Evolutionary conservation across 495 filamentous ascomycete genomes (phyloP), one percentile per base, ranked within the genome.

Genomic region (Rhypophila decipiens): DNA sequence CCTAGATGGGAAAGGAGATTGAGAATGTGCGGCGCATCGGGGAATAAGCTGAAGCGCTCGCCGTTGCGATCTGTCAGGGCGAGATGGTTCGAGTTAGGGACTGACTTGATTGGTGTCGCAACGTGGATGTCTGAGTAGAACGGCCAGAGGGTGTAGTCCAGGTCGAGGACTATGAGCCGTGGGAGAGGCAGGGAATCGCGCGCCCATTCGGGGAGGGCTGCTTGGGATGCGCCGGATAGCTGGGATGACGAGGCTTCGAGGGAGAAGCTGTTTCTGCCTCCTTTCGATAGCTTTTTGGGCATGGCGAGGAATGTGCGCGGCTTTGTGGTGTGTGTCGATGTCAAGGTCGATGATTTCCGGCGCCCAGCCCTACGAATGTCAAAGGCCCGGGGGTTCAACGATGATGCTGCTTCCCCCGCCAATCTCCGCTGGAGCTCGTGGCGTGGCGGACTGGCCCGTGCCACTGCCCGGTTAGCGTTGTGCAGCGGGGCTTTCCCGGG

Each of bases 71-170:
- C 79, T 17, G 66, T 56, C 39, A 69, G 59, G 5, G 62, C 55
- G 27, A 59, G 75, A 57, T 82, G 80, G 47, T 72, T 69, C 9
- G 82, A 64, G 44, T 73, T 73, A 0, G 62, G 44, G n/a, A 56
- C 33, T 5, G 75, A 58, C 52, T 88, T 87, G 42, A 98, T 70
- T 1, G 93, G 91, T 10, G 86, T 77, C 43, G 81, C 83, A 58
- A 91, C 83, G 64, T 96, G 89, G 12, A 89, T 95, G 71, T 96
- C 93, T 2, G 89, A 83, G 90, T 91, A 98, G 72, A 95, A 95
- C 3, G 90, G 88, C 93, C 93, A 96, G 1, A 98, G 75, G 0
- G 93, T 98, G 72, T 95, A 96, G 73, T 98, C 93, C 42, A 96
- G 77, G 64, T 98, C 93, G 68, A 98, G 95, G 47, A 86, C 84